Conservation (phyloP, 1,139 yeast genomes). For the Saccharomyces hybrid region DNA sequence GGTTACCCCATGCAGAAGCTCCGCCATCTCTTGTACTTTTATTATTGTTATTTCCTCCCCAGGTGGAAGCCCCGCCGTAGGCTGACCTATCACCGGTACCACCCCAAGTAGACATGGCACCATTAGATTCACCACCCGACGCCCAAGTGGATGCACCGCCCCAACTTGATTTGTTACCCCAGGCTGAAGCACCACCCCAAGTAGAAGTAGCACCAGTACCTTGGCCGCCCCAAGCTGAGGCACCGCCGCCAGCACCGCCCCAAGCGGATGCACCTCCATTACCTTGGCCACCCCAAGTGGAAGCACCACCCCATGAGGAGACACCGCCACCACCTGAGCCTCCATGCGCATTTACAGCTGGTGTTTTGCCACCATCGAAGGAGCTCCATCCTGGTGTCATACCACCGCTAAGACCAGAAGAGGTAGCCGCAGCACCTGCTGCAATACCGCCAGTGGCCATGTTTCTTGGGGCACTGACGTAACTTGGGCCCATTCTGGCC, state of each 20-base stretch:
- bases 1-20: slow-evolving; percentile 27
- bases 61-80: slow-evolving; percentile 30
- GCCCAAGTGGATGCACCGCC: slow-evolving; percentile 34
- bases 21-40: slow-evolving; percentile 17
- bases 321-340: slow-evolving; percentile 38
- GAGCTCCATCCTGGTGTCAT: slow-evolving; percentile 48
- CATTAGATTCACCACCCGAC: slow-evolving; percentile 27
- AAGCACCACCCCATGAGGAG: slow-evolving; percentile 44
- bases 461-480: slow-evolving; percentile 32
- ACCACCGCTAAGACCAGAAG: slow-evolving; percentile 37
- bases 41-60: slow-evolving; percentile 22
- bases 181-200: slow-evolving; percentile 41
- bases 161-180: slow-evolving; percentile 32
- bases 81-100: slow-evolving; percentile 24
- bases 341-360: slow-evolving; percentile 39
- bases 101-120: slow-evolving; percentile 30
- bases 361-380: slow-evolving; percentile 40
- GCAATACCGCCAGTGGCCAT: slow-evolving; percentile 24
- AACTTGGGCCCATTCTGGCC: slow-evolving; percentile 31
- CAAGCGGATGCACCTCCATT: slow-evolving; percentile 39
- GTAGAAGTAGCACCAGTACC: slow-evolving; percentile 34
- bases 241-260: slow-evolving; percentile 30
- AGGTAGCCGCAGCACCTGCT: slow-evolving; percentile 19
- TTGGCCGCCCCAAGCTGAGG: slow-evolving; percentile 23
- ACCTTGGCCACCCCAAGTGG: slow-evolving; percentile 45